Evolutionary conservation across 1,139 yeast genomes (phyloP).

Genomic region (Candida sanyaensis): DNA sequence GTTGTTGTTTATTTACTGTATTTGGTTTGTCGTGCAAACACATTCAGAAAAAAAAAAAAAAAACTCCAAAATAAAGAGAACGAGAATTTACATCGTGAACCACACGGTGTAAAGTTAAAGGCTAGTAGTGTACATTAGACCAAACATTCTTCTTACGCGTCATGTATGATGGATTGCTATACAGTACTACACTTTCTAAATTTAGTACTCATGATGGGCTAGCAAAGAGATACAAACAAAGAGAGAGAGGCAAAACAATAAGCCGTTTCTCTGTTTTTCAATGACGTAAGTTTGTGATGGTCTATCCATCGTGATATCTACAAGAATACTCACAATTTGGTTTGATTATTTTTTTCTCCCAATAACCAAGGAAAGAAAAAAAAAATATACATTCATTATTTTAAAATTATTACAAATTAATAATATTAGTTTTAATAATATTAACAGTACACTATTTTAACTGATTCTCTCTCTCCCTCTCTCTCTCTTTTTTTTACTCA

Average conservation of each 20-base stretch:
- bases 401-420: neutral
- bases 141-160: conserved; percentile 2
- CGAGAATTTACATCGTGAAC: neutral
- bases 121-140: neutral
- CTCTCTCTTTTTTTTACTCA: neutral
- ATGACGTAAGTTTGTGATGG: neutral
- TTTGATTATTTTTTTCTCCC: neutral
- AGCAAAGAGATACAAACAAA: too few species aligned
- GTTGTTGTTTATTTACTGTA: too few species aligned
- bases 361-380: neutral
- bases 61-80: too few species aligned
- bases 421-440: neutral
- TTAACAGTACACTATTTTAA: too few species aligned
- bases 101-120: neutral
- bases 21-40: too few species aligned
- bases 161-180: neutral
- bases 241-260: too few species aligned
- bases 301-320: too few species aligned
- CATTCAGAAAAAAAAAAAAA: too few species aligned
- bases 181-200: neutral
- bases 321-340: too few species aligned
- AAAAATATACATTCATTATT: neutral
- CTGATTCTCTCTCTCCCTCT: too few species aligned
- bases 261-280: neutral
- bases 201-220: neutral